Base-by-base conservation (phyloP, 768 basidiomycete species). In the Mycena amicta region DNA sequence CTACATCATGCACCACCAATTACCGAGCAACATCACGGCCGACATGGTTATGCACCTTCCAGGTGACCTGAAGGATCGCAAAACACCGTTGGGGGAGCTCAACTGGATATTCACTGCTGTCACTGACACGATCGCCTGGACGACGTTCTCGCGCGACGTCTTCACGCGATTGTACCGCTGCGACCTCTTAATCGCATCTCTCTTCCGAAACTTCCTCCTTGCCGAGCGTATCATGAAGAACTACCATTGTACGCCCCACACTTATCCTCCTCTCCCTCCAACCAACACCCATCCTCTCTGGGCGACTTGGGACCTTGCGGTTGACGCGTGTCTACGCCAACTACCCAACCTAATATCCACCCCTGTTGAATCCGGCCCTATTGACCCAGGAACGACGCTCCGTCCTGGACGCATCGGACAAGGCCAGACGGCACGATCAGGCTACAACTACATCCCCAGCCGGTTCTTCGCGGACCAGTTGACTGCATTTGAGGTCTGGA, bases 81-180 rank as follows among this genome's bases (percentile, higher is more conserved):
- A 95, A 25, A 98, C 97, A 0, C 95, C 97, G 1, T 79, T 99
- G 0, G 97, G 97, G 51, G 97, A 99, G 74, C 83, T 99, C n/a
- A 97, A 96, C 70, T 99, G 97, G 97, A 98, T 98, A 62, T 98
- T 98, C 75, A 98, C 95, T 1, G 94, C 96, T 30, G 92, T 99
- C 55, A 98, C 97, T 16, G 97, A 99, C 74, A 98, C 97, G 8
- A 98, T 99, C 61, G 97, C 97, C 5, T 99, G 97, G 97, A 95
- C 95, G 15, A 92, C 93, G 2, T 96, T 99, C 71, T 90, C 95
- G 37, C 85, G 89, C 46, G 95, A 97, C 33, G 84, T 93, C 3
- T 98, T 99, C 74, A 95, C 94, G 18, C 86, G 93, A 31, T 75
- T 98, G 25, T 98, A 98, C 72, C 83, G 97, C 43, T 96, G 95